Conservation (phyloP, 441 rosid species). For the Daphne laureola region DNA sequence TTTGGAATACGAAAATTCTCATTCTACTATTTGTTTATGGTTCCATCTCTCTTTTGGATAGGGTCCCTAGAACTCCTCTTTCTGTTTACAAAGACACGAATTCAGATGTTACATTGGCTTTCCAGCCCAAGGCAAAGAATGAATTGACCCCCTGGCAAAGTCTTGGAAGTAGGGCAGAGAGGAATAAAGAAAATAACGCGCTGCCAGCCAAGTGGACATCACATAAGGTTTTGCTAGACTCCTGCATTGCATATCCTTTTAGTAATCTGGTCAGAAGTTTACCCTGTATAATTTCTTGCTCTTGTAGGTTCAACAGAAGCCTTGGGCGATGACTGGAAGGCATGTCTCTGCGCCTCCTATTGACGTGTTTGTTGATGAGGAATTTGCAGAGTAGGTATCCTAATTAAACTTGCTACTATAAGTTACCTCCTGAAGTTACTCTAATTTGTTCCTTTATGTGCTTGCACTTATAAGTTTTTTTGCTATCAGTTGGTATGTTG, state of each 20-base stretch:
- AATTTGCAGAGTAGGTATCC: slow-evolving; percentile 45
- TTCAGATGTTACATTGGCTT: slow-evolving; percentile 24
- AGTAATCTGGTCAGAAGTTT: too few relatives aligned
- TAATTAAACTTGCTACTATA: not conserved
- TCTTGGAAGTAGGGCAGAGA: slow-evolving; percentile 68
- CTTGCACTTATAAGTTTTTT: not conserved
- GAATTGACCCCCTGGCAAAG: slow-evolving; percentile 50
- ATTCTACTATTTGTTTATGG: not conserved
- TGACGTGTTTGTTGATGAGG: slow-evolving; percentile 81
- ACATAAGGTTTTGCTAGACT: slow-evolving; percentile 43
- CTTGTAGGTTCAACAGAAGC: slow-evolving; percentile 58
- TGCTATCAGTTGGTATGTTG: not conserved
- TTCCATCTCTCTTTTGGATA: not conserved
- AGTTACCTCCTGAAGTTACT: not conserved
- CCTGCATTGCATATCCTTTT: too few relatives aligned
- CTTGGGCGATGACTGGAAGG: slow-evolving; percentile 31
- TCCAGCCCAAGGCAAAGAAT: slow-evolving; percentile 34
- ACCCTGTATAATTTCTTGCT: not conserved
- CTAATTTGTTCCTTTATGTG: not conserved
- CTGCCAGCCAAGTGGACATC: slow-evolving; percentile 70
- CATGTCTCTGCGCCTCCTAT: slow-evolving; percentile 27
- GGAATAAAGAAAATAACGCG: slow-evolving; percentile 87
- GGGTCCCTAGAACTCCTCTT: slow-evolving; percentile 32
- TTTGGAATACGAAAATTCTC: too few relatives aligned
- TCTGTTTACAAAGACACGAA: slow-evolving; percentile 50